Base-by-base conservation (phyloP, 2,329 filamentous ascomycete species). In the Paecilomyces sp. region DNA sequence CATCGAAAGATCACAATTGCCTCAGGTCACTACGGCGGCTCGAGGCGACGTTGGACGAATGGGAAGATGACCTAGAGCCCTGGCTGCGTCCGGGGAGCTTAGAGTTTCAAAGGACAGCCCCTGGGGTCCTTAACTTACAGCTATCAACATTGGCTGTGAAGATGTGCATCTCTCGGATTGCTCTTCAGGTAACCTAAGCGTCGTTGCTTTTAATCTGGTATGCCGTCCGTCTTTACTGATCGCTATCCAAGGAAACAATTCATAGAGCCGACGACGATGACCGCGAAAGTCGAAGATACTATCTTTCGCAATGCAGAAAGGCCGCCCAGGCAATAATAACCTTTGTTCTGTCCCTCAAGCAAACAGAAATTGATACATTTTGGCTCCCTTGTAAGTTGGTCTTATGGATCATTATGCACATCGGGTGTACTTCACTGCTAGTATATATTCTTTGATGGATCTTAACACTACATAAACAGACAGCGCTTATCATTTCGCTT, bases 101-200 rank as follows among this genome's bases (percentile, higher is more conserved):
- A 67, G 7, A 70, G 75, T 24, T 74, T 77, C 36, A 72, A 15
- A 62, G 79, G 1, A 68, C 70, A 2, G 66, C 76, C 0, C 72
- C 77, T 0, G 81, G 80, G 0, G 76, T 77, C 0, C 71, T 79
- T 7, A 83, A 82, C 54, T 68, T 83, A 12, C 77, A 79, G 3
- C 66, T 83, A 3, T 73, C 78, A 1, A 83, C 81, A 59, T 66
- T 83, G 2, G 77, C 77, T 0, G 69, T 79, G 3, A 73, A 75
- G 54, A 68, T 83, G 3, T 66, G 83, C 0, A 68, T 78, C 0
- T 75, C 76, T 25, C 74, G 80, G 3, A 54, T 73, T 71, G 61
- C 75, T 79, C 54, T 65, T 12, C 61, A 63, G 50, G 63, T 64
- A 52, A 25, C 33, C 8, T 3, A 41, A 6, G 6, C n/a, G 8